Evolutionary conservation across 164 flowering plant species (phyloP).

Genomic region (Buxus sempervirens): DNA sequence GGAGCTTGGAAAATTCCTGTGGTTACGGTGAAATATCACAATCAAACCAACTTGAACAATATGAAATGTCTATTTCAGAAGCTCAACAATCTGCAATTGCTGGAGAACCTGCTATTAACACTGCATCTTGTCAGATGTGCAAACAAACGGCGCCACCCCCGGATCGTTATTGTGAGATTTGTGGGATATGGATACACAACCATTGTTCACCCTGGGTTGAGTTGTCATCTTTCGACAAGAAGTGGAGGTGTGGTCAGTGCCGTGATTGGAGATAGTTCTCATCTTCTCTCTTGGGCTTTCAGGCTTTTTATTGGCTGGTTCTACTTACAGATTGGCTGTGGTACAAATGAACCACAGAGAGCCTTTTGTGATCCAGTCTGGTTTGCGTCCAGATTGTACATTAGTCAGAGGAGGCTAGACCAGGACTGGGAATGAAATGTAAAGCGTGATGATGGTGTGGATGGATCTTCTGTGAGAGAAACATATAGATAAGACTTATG

Average conservation of each 20-base stretch:
- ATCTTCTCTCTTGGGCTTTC: neutral
- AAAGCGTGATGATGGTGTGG: neutral
- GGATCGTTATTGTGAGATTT: constrained; percentile 56
- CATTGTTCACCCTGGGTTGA: constrained; percentile 81
- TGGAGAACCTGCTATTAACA: constrained; percentile 12
- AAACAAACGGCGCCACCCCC: constrained; percentile 44
- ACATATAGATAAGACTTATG: neutral
- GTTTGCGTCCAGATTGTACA: neutral
- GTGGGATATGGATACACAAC: constrained; percentile 58
- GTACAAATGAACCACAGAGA: neutral
- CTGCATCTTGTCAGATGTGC: constrained; percentile 48
- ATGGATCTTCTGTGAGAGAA: neutral
- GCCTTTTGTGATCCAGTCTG: neutral
- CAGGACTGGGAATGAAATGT: neutral
- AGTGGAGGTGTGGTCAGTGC: constrained; percentile 83
- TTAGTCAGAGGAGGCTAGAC: neutral
- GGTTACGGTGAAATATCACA: constrained; percentile 12
- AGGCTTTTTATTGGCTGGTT: neutral
- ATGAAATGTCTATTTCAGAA: constrained; percentile 13
- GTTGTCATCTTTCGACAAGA: constrained; percentile 16
- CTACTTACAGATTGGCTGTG: neutral
- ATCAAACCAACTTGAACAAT: constrained; percentile 20
- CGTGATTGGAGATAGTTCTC: constrained; percentile 53
- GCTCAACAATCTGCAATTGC: constrained; percentile 18
- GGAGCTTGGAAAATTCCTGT: constrained; percentile 24